Evolutionary conservation across 2,329 filamentous ascomycete species (phyloP).

Genomic region (Grosmannia huntii): DNA sequence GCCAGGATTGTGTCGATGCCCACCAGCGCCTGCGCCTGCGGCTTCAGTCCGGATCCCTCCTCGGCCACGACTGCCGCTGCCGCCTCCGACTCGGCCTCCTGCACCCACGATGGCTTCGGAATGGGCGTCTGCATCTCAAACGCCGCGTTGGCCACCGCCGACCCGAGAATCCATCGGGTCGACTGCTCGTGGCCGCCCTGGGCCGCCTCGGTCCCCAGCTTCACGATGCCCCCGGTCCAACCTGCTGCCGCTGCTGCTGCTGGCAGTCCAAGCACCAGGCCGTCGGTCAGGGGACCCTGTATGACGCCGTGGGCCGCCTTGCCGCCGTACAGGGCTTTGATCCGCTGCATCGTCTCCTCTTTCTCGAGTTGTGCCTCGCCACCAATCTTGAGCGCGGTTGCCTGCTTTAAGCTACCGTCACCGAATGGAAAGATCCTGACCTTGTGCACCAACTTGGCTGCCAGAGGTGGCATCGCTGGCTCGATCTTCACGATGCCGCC

Average conservation of each 20-base stretch:
- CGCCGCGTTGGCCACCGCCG: conserved; percentile 53
- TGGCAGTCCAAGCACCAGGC: conserved; percentile 56
- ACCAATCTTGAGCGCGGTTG: conserved; percentile 64
- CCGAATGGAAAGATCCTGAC: conserved; percentile 76
- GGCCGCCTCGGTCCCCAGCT: conserved; percentile 36
- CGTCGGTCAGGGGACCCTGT: conserved; percentile 78
- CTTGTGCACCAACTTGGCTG: conserved; percentile 34
- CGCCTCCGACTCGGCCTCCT: conserved; percentile 25
- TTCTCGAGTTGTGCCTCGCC: conserved; percentile 72
- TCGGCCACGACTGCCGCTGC: conserved; percentile 31
- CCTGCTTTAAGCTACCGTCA: conserved; percentile 30
- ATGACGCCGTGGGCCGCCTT: conserved; percentile 50
- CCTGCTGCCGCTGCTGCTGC: conserved; percentile 19
- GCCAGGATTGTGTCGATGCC: conserved; percentile 70
- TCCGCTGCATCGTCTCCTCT: conserved; percentile 60
- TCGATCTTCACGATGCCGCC: conserved; percentile 83
- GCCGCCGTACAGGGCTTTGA: conserved; percentile 58
- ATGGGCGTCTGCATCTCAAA: conserved; percentile 69
- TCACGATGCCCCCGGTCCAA: conserved; percentile 76
- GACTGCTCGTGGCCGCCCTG: conserved; percentile 8
- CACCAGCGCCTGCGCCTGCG: conserved; percentile 51
- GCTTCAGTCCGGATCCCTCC: background rate
- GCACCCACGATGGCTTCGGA: conserved; percentile 46
- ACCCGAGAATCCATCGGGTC: conserved; percentile 60
- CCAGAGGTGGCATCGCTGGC: conserved; percentile 60